phyloP scores from a whole-genome alignment of 106 monocot genomes.

The Triglochin maritima region DNA sequence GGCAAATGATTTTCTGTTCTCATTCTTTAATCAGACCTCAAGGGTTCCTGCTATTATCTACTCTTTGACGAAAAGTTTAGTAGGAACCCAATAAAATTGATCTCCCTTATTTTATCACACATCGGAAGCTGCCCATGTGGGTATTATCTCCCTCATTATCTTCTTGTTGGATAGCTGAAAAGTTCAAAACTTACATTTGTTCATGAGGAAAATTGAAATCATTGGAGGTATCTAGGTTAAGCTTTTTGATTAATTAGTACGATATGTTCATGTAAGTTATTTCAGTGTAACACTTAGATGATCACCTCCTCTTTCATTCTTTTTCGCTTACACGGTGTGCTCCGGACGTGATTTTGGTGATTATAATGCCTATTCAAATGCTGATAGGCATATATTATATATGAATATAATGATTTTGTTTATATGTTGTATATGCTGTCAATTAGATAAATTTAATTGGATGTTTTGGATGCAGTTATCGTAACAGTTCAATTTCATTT shows the following conservation, averaged over 20 bases:
- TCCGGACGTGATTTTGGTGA: not conserved
- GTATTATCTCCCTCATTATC: not conserved
- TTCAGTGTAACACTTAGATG: not conserved
- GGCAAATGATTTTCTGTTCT: not conserved
- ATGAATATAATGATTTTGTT: not conserved
- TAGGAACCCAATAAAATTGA: not conserved
- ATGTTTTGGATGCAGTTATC: too few relatives aligned
- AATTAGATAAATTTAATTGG: too few relatives aligned
- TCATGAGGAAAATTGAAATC: not conserved
- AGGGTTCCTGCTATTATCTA: not conserved
- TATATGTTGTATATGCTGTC: not conserved
- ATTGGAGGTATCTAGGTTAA: not conserved
- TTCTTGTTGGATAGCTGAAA: not conserved
- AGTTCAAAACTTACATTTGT: not conserved
- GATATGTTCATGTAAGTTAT: not conserved
- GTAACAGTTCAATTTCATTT: too few relatives aligned
- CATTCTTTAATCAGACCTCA: not conserved
- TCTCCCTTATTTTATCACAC: not conserved
- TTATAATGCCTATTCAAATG: constrained; percentile 1
- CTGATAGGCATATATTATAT: not conserved
- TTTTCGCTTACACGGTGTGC: not conserved
- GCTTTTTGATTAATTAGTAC: not conserved
- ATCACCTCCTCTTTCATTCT: not conserved
- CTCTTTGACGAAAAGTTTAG: not conserved
- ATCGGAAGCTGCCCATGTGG: not conserved